Evolutionary conservation across 1,284 basidiomycete genomes (phyloP).

Genomic region (Tremellales sp.): DNA sequence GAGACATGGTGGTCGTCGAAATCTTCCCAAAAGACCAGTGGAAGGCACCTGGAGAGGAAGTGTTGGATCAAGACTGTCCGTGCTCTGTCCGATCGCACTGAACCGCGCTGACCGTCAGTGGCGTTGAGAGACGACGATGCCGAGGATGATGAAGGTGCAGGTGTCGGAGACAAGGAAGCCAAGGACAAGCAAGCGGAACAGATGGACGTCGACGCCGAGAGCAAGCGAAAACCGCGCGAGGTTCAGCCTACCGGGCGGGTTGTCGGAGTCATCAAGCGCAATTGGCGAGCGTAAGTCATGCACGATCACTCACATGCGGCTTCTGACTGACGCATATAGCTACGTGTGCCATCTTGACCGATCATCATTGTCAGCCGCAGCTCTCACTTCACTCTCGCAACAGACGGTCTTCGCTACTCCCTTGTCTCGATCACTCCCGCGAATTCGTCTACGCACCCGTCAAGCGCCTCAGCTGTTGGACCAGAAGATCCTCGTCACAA

Average conservation of each 20-base stretch:
- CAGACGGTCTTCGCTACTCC: constrained; percentile 96
- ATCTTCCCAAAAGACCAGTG: constrained; percentile 84
- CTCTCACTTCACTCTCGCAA: constrained; percentile 73
- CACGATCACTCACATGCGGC: constrained; percentile 1
- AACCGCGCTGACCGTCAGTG: constrained; percentile 51
- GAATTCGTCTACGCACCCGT: constrained; percentile 89
- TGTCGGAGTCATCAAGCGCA: constrained; percentile 88
- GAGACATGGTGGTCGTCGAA: constrained; percentile 89
- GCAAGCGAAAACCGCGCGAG: constrained; percentile 48
- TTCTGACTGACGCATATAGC: constrained; percentile 46
- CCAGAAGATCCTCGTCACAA: constrained; percentile 94
- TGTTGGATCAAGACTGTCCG: constrained; percentile 84
- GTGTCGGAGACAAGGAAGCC: constrained; percentile 40
- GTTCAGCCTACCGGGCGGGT: constrained; percentile 81
- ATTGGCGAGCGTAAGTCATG: constrained; percentile 88
- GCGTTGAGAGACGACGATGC: constrained; percentile 86
- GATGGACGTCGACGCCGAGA: constrained; percentile 42
- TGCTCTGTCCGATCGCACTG: constrained; percentile 5
- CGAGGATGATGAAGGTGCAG: constrained; percentile 58
- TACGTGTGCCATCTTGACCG: constrained; percentile 96
- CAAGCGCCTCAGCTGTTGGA: constrained; percentile 83
- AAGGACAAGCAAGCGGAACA: constrained; percentile 36
- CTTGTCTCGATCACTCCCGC: constrained; percentile 83
- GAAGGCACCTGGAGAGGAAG: constrained; percentile 88
- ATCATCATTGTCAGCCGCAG: constrained; percentile 74